These are phyloP conservation scores for Yarrowia phangngaensis DNA, from an alignment of 805 yeast species.

Conservation along the genomic window DNA sequence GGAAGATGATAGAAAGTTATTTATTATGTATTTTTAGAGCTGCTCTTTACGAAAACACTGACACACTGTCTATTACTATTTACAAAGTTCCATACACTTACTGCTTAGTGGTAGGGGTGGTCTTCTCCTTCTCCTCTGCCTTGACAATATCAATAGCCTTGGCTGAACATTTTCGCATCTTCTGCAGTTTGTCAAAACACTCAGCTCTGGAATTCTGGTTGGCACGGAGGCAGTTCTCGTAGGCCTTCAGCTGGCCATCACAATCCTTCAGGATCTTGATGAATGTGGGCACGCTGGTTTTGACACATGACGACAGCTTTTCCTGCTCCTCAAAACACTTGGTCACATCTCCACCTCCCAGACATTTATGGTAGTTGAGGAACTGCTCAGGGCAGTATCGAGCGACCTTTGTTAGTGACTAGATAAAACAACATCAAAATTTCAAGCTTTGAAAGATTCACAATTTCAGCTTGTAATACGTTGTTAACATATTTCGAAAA, in stretches of 20 bases:
- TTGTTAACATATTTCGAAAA: too few species aligned
- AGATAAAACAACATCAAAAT: too few species aligned
- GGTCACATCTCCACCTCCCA: slow-evolving; percentile 52
- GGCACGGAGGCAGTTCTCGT: slow-evolving; percentile 59
- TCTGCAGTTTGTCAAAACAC: slow-evolving; percentile 53
- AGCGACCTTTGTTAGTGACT: slow-evolving; percentile 51
- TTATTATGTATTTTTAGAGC: slow-evolving; percentile 18
- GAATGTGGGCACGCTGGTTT: slow-evolving; percentile 62
- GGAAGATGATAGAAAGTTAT: slow-evolving; percentile 10
- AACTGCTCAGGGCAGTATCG: slow-evolving; percentile 70
- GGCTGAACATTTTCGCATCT: slow-evolving; percentile 63
- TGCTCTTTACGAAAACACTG: too few species aligned
- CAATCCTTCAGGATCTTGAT: slow-evolving; percentile 64
- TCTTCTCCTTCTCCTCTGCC: slow-evolving; percentile 23
- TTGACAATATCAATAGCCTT: slow-evolving; percentile 36
- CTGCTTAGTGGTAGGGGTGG: too few species aligned
- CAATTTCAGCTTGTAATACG: neutral
- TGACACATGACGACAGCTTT: slow-evolving; percentile 60
- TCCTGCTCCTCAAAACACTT: slow-evolving; percentile 55
- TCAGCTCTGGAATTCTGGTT: slow-evolving; percentile 46
- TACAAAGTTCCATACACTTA: too few species aligned
- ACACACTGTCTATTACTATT: too few species aligned
- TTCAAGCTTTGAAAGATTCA: neutral
- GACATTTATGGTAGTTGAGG: slow-evolving; percentile 68
- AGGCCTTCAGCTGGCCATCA: slow-evolving; percentile 52